Conservation (phyloP, 352 stramenopile genomes). For the Thalassiosira oceanica region DNA sequence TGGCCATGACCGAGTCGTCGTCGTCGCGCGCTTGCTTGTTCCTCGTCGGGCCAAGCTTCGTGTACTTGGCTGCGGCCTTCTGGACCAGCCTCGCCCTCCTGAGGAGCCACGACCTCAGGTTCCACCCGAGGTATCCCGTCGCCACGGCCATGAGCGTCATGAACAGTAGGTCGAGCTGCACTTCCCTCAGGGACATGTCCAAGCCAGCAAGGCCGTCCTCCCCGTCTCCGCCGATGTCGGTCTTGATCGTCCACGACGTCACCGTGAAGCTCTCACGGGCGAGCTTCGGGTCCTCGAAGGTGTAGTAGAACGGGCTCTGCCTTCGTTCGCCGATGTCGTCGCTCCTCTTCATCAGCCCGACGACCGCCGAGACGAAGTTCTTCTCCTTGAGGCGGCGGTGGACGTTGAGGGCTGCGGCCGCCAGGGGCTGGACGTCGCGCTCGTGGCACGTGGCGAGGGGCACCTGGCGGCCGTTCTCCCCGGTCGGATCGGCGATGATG, state of each 20-base stretch:
- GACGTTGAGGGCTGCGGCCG: conserved; percentile 47
- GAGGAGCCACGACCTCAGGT: neutral
- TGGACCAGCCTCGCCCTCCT: too few species aligned
- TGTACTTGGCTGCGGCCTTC: too few species aligned
- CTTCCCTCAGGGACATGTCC: too few species aligned
- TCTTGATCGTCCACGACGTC: conserved; percentile 49
- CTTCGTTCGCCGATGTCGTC: conserved; percentile 26
- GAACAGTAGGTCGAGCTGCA: too few species aligned
- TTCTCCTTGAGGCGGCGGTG: conserved; percentile 39
- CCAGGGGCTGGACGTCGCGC: conserved; percentile 58
- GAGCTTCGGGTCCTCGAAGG: conserved; percentile 15
- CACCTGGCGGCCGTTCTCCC: conserved; percentile 22
- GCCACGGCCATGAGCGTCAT: too few species aligned
- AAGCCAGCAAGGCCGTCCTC: too few species aligned
- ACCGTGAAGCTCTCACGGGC: conserved; percentile 24
- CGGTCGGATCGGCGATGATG: too few species aligned
- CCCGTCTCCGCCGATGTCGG: too few species aligned
- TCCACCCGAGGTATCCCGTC: conserved; percentile 1
- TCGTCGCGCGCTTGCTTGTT: neutral
- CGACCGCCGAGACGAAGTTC: conserved; percentile 45
- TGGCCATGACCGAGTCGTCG: conserved; percentile 1
- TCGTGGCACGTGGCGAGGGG: conserved; percentile 24
- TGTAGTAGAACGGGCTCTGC: conserved; percentile 32
- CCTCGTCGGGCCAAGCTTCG: neutral
- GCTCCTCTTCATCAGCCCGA: conserved; percentile 32